Evolutionary conservation across 371 early-diverging fungal species (phyloP).

Genomic region (Mortierella sp.): DNA sequence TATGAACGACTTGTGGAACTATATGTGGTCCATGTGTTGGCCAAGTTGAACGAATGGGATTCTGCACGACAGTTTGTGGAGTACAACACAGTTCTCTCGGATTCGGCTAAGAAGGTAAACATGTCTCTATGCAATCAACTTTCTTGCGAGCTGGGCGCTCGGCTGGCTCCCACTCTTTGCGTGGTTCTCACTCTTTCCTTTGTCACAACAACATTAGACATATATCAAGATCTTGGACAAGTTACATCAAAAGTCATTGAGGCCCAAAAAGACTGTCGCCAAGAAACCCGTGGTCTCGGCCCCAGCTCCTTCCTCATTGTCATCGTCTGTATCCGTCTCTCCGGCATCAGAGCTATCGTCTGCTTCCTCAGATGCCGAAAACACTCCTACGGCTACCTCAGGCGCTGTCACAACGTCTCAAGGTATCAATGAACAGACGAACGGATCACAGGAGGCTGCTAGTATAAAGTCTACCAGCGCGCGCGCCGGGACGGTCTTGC

Average conservation of each 20-base stretch:
- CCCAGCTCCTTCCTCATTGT: background rate
- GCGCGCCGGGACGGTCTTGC: background rate
- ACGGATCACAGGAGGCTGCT: background rate
- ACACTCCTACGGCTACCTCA: background rate
- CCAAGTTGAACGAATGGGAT: slow-evolving; percentile 57
- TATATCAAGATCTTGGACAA: slow-evolving; percentile 40
- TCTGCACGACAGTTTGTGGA: slow-evolving; percentile 55
- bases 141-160: too few species aligned
- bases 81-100: slow-evolving; percentile 54
- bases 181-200: background rate
- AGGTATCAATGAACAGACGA: background rate
- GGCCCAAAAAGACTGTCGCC: slow-evolving; percentile 32
- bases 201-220: slow-evolving; percentile 4
- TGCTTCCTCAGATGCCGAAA: background rate
- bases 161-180: too few species aligned
- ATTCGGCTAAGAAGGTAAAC: slow-evolving; percentile 53
- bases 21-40: slow-evolving; percentile 61
- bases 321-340: slow-evolving; percentile 9
- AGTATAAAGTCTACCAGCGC: background rate
- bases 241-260: slow-evolving; percentile 38
- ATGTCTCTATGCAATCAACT: background rate
- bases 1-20: slow-evolving; percentile 65
- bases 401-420: background rate
- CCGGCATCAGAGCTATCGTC: slow-evolving; percentile 13
- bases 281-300: background rate